These are phyloP conservation scores for Trametes coccinea DNA, from an alignment of 768 basidiomycete species.

Conservation along the genomic window DNA sequence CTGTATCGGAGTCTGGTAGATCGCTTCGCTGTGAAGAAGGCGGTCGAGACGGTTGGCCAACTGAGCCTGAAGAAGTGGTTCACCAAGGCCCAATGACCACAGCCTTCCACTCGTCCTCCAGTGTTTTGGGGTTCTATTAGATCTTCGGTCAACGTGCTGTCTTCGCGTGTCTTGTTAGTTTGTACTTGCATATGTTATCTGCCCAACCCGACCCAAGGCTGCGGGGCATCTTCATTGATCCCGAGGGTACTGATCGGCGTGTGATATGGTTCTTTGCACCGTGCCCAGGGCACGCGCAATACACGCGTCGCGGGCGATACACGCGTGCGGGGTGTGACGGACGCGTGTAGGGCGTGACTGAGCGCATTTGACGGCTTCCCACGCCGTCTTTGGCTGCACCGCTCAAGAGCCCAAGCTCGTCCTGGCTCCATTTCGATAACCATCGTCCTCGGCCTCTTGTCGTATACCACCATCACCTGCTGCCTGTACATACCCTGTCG, in stretches of 20 bases:
- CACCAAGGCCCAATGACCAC: constrained; percentile 48
- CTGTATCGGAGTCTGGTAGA: constrained; percentile 71
- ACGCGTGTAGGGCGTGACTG: constrained; percentile 18
- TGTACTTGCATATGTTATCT: constrained; percentile 2
- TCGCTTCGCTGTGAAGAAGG: constrained; percentile 64
- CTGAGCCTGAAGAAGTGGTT: constrained; percentile 80
- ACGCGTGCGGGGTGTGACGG: constrained; percentile 14
- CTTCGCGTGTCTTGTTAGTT: not conserved
- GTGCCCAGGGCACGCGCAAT: constrained; percentile 6
- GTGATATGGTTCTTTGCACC: not conserved
- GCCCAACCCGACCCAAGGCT: not conserved
- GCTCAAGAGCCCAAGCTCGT: not conserved
- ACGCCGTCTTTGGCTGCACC: constrained; percentile 4
- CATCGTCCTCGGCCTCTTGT: not conserved
- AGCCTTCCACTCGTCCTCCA: not conserved
- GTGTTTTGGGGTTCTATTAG: too few species aligned
- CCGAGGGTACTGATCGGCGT: constrained; percentile 1
- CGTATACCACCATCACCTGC: not conserved
- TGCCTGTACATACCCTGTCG: not conserved
- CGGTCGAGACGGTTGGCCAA: constrained; percentile 65
- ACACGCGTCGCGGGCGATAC: constrained; percentile 10
- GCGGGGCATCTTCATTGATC: not conserved
- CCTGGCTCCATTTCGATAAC: not conserved
- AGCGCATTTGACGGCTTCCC: constrained; percentile 1
- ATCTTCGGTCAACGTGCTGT: not conserved